phyloP scores from a whole-genome alignment of 2,329 filamentous ascomycete genomes.

The Stagonosporopsis cucurbitacearum region DNA sequence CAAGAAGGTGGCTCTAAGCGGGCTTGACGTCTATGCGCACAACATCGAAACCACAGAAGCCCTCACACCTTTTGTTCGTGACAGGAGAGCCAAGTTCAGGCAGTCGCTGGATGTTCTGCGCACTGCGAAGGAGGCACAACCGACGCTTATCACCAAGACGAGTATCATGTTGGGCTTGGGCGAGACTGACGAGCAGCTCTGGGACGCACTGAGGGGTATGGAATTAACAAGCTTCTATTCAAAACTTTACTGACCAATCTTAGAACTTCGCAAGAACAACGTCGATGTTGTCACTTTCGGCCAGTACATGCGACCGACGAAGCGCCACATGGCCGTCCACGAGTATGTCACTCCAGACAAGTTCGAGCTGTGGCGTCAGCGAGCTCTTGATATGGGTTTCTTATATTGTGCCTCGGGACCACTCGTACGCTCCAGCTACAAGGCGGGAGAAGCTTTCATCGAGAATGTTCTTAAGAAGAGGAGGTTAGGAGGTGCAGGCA shows the following conservation, averaged over 20 bases:
- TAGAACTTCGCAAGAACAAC: slow-evolving; percentile 76
- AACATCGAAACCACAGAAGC: slow-evolving; percentile 96
- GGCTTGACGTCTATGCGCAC: slow-evolving; percentile 94
- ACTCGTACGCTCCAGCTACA: slow-evolving; percentile 92
- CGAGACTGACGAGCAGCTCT: slow-evolving; percentile 86
- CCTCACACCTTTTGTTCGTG: slow-evolving; percentile 86
- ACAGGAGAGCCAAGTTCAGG: slow-evolving; percentile 86
- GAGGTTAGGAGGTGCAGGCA: slow-evolving; percentile 23
- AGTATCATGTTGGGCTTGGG: slow-evolving; percentile 96
- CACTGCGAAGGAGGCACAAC: slow-evolving; percentile 78
- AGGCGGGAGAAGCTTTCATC: slow-evolving; percentile 97
- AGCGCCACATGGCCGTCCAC: slow-evolving; percentile 95
- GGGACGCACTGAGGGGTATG: slow-evolving; percentile 73
- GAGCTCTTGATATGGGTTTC: slow-evolving; percentile 93
- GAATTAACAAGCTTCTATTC: not conserved
- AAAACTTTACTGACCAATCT: slow-evolving; percentile 11
- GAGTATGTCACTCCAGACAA: slow-evolving; percentile 91
- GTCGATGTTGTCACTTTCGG: slow-evolving; percentile 98
- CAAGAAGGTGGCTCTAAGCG: slow-evolving; percentile 79
- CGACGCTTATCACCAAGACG: slow-evolving; percentile 93
- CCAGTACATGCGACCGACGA: slow-evolving; percentile 99
- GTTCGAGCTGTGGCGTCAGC: slow-evolving; percentile 90
- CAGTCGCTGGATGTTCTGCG: slow-evolving; percentile 82
- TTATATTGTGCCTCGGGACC: slow-evolving; percentile 95
- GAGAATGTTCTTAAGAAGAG: slow-evolving; percentile 93